These are phyloP conservation scores for Tricholomella constricta DNA, from an alignment of 768 basidiomycete species.

Conservation along the genomic window DNA sequence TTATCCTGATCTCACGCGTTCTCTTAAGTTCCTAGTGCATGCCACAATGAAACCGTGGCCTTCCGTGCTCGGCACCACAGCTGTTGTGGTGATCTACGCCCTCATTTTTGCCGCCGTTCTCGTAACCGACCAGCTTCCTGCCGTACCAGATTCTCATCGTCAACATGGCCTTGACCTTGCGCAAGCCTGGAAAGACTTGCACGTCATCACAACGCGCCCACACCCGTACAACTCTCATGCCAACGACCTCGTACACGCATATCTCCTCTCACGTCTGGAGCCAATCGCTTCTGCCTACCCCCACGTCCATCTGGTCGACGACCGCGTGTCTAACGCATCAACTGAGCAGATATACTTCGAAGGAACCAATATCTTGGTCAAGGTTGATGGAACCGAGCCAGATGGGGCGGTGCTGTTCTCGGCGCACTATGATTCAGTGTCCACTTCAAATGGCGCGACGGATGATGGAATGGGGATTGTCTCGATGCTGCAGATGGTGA, in stretches of 20 bases:
- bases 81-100: conserved; percentile 10
- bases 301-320: conserved; percentile 54
- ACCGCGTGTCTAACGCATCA: conserved; percentile 31
- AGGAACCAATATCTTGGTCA: conserved; percentile 68
- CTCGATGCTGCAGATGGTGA: conserved; percentile 42
- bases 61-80: conserved; percentile 4
- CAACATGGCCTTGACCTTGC: conserved; percentile 15
- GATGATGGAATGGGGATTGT: conserved; percentile 48
- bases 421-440: conserved; percentile 83
- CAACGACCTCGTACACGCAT: conserved; percentile 66
- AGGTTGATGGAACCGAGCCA: conserved; percentile 54
- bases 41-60: conserved; percentile 8
- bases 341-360: conserved; percentile 58
- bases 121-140: conserved; percentile 16
- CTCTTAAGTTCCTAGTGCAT: no score
- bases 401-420: conserved; percentile 65
- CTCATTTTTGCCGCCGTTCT: conserved; percentile 14
- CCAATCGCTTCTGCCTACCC: conserved; percentile 43
- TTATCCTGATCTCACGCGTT: no score
- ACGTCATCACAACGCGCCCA: conserved; percentile 59
- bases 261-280: conserved; percentile 56
- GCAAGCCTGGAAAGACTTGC: conserved; percentile 19
- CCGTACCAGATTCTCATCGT: background rate
- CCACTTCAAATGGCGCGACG: conserved; percentile 72
- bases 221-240: conserved; percentile 80